Conservation (phyloP, 441 rosid species). For the Euphorbia schlechtendalii region DNA sequence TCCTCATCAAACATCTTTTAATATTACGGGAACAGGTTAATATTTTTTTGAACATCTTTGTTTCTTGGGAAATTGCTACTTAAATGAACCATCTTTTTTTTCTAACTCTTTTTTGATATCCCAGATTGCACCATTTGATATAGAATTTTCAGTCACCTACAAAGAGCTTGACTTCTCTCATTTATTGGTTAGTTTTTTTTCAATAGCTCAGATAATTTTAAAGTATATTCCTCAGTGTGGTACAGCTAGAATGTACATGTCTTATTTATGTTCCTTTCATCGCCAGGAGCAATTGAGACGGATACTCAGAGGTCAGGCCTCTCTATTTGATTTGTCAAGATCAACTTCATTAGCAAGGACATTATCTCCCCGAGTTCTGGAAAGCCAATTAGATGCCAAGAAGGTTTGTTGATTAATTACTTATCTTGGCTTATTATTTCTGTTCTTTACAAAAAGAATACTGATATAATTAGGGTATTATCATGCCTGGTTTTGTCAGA, state of each 20-base stretch:
- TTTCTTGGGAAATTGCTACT: slow-evolving; percentile 22
- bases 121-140: slow-evolving; percentile 96
- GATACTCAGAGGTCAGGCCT: slow-evolving; percentile 95
- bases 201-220: slow-evolving; percentile 4
- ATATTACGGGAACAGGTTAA: slow-evolving; percentile 90
- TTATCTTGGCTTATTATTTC: neutral
- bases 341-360: slow-evolving; percentile 94
- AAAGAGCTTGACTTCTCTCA: slow-evolving; percentile 99
- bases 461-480: neutral
- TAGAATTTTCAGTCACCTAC: slow-evolving; percentile 90
- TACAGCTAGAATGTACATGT: neutral
- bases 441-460: neutral
- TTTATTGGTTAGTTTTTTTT: slow-evolving; percentile 73
- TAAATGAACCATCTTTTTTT: slow-evolving; percentile 5
- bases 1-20: slow-evolving; percentile 87
- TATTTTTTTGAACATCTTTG: slow-evolving; percentile 18
- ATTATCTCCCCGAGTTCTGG: slow-evolving; percentile 90
- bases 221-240: neutral
- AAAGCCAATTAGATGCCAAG: slow-evolving; percentile 94
- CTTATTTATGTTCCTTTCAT: slow-evolving; percentile 14
- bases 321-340: slow-evolving; percentile 93
- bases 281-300: slow-evolving; percentile 83
- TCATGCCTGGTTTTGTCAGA: neutral
- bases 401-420: slow-evolving; percentile 44
- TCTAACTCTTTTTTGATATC: slow-evolving; percentile 23